Evolutionary conservation across 2,329 filamentous ascomycete genomes (phyloP).

Genomic region (Tolypocladium endophyticum): DNA sequence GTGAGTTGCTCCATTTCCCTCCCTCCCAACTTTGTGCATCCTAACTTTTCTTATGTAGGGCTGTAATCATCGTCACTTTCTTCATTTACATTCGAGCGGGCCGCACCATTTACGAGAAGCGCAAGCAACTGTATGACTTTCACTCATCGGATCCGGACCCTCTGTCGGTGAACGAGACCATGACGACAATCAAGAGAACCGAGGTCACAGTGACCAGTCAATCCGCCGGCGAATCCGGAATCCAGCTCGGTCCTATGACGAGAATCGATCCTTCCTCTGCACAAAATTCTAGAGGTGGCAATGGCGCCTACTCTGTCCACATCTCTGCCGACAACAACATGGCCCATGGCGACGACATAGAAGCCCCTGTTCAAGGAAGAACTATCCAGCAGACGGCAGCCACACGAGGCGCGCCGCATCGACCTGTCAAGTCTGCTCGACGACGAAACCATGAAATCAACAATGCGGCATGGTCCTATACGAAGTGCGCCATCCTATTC

Average conservation of each 20-base stretch:
- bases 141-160: conserved; percentile 34
- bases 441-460: conserved; percentile 40
- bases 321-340: conserved; percentile 28
- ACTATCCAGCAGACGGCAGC: conserved; percentile 7
- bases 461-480: conserved; percentile 58
- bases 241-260: conserved; percentile 14
- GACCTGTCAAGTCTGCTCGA: conserved; percentile 16
- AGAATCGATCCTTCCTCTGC: conserved; percentile 6
- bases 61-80: conserved; percentile 7
- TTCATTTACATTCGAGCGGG: conserved; percentile 35
- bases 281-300: conserved; percentile 6
- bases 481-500: conserved; percentile 61
- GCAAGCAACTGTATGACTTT: conserved; percentile 49
- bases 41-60: conserved; percentile 8
- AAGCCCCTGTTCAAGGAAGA: conserved; percentile 16
- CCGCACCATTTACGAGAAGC: conserved; percentile 54
- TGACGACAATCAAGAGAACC: conserved; percentile 44
- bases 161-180: conserved; percentile 29
- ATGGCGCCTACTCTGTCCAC: conserved; percentile 37
- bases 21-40: conserved; percentile 34
- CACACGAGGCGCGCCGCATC: conserved; percentile 8
- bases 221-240: conserved; percentile 10
- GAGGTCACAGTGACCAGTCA: conserved; percentile 55
- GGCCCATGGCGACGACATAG: conserved; percentile 11
- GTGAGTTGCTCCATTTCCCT: conserved; percentile 26